Base-by-base conservation (phyloP, 2,329 filamentous ascomycete species). In the Colletotrichum karsti region DNA sequence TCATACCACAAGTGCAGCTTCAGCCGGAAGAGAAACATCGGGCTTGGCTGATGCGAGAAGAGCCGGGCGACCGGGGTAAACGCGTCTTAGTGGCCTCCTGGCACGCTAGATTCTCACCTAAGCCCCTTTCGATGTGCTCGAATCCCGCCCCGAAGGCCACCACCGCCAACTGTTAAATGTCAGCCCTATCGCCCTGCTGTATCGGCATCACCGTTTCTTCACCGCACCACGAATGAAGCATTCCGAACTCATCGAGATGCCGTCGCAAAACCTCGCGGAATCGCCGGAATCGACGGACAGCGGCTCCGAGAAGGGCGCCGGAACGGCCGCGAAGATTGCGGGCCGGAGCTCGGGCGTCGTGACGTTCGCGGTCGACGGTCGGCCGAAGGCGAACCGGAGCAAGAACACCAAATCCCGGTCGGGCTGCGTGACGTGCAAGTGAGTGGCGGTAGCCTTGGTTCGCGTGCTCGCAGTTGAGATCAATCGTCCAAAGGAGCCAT, bases 341-440 rank as follows among this genome's bases (percentile, higher is more conserved):
- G 18, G 28, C 4, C 30, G 37, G 2, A 8, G 20, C 20, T 15
- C 37, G 15, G 44, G 22, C 4, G 13, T 60, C 3, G 7, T 60
- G 1, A 60, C 22, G 7, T 60, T 60, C 8, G 22, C 57, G 15
- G 30, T 60, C 9, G 57, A 51, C 7, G 44, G 57, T 4, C 20
- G 57, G n/a, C 57, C 44, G 7, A 44, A 44, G 5, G 44, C 44
- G 3, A 30, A 30, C 33, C 57, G 57, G 24, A 50, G 22, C n/a
- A 60, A 60, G 44, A 60, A 30, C n/a, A 41, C 30, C 1, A 60
- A 60, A 28, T 28, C 56, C 6, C 62, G 61, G 8, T 59, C 61
- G 2, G 61, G 65, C 12, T 68, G 65, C 9, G 33, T 61, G 22
- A 66, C 65, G 22, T 68, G 65, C 65, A 68, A 48, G 65, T 66